Percentiles rank a stretch among this genome's conserved stretches.
Evolutionary conservation across 2,329 filamentous ascomycete genomes (phyloP).

Genomic region (Aschersonia sp.): DNA sequence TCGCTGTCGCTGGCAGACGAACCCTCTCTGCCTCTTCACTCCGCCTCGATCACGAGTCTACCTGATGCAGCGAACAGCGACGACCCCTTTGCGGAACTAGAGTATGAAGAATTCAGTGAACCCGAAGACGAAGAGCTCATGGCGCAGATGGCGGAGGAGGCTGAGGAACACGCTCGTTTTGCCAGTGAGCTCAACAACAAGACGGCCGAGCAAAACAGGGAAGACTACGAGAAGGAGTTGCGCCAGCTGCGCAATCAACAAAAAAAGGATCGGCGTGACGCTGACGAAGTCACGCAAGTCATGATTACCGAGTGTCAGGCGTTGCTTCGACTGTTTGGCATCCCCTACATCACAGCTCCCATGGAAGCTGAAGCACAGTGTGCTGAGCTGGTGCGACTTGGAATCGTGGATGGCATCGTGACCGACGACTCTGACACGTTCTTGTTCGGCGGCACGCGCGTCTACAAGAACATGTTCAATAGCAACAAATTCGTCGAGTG

Average conservation of each 20-base stretch:
- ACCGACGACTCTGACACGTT: conserved; percentile 97
- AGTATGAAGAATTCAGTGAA: conserved; percentile 66
- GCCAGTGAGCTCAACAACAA: conserved; percentile 75
- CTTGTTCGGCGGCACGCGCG: conserved; percentile 84
- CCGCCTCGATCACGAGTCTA: background rate
- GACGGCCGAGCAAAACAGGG: conserved; percentile 51
- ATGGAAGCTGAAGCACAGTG: conserved; percentile 99
- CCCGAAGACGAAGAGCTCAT: conserved; percentile 87
- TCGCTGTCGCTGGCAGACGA: background rate
- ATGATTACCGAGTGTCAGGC: conserved; percentile 96
- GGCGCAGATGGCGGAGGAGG: conserved; percentile 73
- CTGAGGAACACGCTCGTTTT: conserved; percentile 87
- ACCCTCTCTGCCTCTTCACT: background rate
- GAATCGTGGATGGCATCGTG: conserved; percentile 91
- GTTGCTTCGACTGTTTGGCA: conserved; percentile 74
- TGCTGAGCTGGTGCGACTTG: conserved; percentile 72
- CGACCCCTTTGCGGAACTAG: conserved; percentile 38
- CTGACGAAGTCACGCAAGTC: conserved; percentile 89
- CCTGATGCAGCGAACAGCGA: conserved; percentile 17
- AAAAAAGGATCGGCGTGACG: conserved; percentile 88
- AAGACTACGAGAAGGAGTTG: conserved; percentile 77
- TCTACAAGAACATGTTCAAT: conserved; percentile 99
- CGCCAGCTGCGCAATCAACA: conserved; percentile 83
- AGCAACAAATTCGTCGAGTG: conserved; percentile 96
- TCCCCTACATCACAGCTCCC: conserved; percentile 92